Evolutionary conservation across 805 yeast genomes (phyloP).

Genomic region (Blastobotrys chiropterorum): DNA sequence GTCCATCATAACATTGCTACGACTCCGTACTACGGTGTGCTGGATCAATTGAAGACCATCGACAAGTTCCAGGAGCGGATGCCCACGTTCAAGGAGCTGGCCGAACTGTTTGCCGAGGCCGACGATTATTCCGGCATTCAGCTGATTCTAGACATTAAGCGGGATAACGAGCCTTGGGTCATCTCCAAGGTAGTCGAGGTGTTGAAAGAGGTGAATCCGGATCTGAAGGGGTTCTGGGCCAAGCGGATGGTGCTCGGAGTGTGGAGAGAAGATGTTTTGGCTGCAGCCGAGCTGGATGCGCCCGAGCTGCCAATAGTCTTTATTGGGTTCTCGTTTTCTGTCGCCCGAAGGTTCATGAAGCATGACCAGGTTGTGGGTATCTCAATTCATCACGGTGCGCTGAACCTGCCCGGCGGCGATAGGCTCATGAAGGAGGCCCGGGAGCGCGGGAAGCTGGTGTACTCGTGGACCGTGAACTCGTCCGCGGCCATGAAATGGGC

Average conservation of each 20-base stretch:
- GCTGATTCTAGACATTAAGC: constrained; percentile 49
- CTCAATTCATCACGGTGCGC: constrained; percentile 39
- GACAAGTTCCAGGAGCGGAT: constrained; percentile 33
- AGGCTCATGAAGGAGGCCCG: constrained; percentile 30
- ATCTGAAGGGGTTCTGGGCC: constrained; percentile 40
- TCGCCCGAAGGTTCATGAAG: constrained; percentile 31
- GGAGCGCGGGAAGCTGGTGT: constrained; percentile 33
- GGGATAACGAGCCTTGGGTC: constrained; percentile 39
- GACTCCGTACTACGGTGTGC: constrained; percentile 32
- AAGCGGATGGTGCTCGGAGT: constrained; percentile 44
- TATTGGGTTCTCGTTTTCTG: constrained; percentile 35
- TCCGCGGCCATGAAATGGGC: constrained; percentile 35
- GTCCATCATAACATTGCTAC: constrained; percentile 34
- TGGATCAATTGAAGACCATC: constrained; percentile 33
- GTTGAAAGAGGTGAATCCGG: constrained; percentile 35
- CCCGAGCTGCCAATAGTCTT: constrained; percentile 32
- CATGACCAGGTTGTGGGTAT: constrained; percentile 53
- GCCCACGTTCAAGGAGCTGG: constrained; percentile 38
- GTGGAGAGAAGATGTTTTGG: constrained; percentile 45
- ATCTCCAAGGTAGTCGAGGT: constrained; percentile 35
- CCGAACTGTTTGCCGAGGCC: constrained; percentile 36
- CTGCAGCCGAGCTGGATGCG: constrained; percentile 36
- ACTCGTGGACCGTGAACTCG: constrained; percentile 49
- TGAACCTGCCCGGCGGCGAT: constrained; percentile 40
- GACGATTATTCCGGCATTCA: constrained; percentile 25